These are phyloP conservation scores for Cytospora schulzeri DNA, from an alignment of 2,329 filamentous ascomycete species.

Conservation along the genomic window DNA sequence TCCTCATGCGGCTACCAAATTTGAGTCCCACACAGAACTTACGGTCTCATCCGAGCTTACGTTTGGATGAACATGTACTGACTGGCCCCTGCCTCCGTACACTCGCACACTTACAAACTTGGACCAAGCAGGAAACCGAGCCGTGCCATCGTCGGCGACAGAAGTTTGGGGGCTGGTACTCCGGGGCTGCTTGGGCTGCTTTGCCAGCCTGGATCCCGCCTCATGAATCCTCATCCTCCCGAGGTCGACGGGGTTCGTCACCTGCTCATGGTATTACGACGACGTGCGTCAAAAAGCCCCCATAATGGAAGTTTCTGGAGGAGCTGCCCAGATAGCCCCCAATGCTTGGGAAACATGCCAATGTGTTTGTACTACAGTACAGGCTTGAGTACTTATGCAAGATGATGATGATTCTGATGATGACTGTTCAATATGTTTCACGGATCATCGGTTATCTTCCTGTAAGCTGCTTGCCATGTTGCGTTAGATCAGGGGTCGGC, in stretches of 20 bases:
- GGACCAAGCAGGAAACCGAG: neutral
- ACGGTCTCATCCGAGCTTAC: too few relatives aligned
- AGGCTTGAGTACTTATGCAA: too few relatives aligned
- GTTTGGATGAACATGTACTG: too few relatives aligned
- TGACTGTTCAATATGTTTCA: neutral
- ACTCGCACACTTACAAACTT: neutral
- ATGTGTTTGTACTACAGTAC: neutral
- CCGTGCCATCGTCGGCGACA: neutral
- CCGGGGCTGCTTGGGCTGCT: neutral
- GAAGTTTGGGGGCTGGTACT: neutral
- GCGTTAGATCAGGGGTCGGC: neutral
- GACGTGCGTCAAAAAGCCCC: neutral
- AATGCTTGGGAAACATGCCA: neutral
- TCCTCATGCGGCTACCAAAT: neutral
- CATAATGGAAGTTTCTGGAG: neutral
- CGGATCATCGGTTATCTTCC: neutral
- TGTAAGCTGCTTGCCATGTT: neutral
- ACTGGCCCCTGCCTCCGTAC: neutral
- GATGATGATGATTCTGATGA: neutral
- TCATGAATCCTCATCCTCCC: neutral
- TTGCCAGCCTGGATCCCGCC: conserved; percentile 5
- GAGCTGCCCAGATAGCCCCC: neutral
- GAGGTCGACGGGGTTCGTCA: neutral
- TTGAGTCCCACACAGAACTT: neutral
- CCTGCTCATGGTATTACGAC: neutral